Evolutionary conservation across 441 rosid species (phyloP), one percentile per base, ranked within the genome.

Genomic region (Capsella rubella): DNA sequence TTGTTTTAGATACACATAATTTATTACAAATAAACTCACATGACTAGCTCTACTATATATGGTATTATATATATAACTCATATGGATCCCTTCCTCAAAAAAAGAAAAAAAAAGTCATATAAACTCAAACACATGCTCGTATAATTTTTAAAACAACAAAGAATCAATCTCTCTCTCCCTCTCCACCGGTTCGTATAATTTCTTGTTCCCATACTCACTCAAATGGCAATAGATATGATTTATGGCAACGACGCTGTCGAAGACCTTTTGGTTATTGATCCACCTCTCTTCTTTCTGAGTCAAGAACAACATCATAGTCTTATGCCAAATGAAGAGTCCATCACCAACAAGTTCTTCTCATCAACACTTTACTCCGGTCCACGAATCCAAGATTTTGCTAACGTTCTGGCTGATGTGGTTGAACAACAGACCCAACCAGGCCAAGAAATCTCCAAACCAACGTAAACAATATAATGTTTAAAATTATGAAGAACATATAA

Each of bases 361-460:
- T 82, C 90, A 28, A 69, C 58, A 4, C 74, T 82, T 43, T 83
- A 87, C 65, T 89, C 91, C 0, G 86, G 90, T 14, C 90, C 96
- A 31, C 82, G 84, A 15, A 84, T 87, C 51, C 72, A 76, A 21
- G 93, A 92, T 71, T 70, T 87, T 12, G 78, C 85, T 56, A 77
- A 82, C 67, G 85, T 87, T 72, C 67, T 87, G 7, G 72, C 87
- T 9, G 25, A 21, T 21, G 29, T 50, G 34, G 70, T 79, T 25
- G 34, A 72, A 46, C 60, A 65, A 14, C 62, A 28, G 39, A 13
- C 40, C 18, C 69, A 69, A 1, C 34, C 81, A 31, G 13, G 32
- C 67, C 31, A 31, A 66, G 55, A 69, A 67, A 21, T 58, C 59
- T 50, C 73, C 79, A 15, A 6, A 10, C 27, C 65, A 25, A 50